Percentiles rank a stretch among this genome's conserved stretches.
These are phyloP conservation scores for Scenedesmus sp. DNA, from an alignment of 163 green algal species.

Conservation along the genomic window DNA sequence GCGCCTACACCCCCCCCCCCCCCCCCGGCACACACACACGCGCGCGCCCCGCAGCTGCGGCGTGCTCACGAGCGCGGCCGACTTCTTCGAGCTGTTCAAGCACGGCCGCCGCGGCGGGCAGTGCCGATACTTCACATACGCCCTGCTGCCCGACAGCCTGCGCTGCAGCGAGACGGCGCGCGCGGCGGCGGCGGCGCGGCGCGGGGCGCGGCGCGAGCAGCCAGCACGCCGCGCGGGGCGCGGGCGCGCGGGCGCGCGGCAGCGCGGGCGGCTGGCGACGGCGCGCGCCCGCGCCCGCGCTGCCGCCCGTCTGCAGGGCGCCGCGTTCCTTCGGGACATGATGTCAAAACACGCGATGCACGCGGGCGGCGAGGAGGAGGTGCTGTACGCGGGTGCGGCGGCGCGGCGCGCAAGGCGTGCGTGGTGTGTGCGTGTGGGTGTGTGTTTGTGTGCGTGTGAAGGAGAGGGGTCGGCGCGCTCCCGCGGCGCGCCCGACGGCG, in stretches of 20 bases:
- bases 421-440: too few species aligned
- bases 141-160: constrained; percentile 37
- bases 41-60: constrained; percentile 17
- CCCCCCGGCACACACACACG: background rate
- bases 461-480: too few species aligned
- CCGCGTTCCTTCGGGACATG: constrained; percentile 38
- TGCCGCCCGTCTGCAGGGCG: background rate
- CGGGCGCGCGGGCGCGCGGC: too few species aligned
- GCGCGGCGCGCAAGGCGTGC: background rate
- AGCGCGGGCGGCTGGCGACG: too few species aligned
- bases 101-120: constrained; percentile 18
- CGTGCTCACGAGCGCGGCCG: constrained; percentile 14
- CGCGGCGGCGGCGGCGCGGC: background rate
- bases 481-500: too few species aligned
- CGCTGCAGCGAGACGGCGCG: constrained; percentile 55
- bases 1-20: too few species aligned
- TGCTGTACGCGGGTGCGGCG: constrained; percentile 50
- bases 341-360: constrained; percentile 58
- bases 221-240: too few species aligned
- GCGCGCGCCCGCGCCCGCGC: too few species aligned
- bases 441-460: too few species aligned
- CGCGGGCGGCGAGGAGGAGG: constrained; percentile 45
- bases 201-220: background rate
- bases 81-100: constrained; percentile 43
- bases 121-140: constrained; percentile 53